Conservation (phyloP, 2,329 filamentous ascomycete species). For the Neophaeococcomyces mojaviensis region DNA sequence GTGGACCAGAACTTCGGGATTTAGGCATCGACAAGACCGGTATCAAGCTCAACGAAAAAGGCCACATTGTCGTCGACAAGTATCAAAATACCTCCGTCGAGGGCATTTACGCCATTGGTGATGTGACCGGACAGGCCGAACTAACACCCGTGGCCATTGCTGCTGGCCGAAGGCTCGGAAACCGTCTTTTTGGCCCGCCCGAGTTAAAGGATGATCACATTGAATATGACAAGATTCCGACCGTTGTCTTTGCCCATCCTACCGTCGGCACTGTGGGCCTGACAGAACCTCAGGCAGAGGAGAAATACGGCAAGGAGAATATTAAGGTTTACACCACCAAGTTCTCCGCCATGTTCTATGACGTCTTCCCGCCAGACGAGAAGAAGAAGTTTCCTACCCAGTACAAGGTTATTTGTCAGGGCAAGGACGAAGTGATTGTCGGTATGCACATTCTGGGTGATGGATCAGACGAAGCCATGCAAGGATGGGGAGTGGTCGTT, state of each 20-base stretch:
- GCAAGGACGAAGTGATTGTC: slow-evolving; percentile 44
- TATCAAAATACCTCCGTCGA: slow-evolving; percentile 43
- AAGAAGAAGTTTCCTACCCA: slow-evolving; percentile 44
- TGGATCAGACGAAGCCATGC: slow-evolving; percentile 57
- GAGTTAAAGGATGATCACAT: slow-evolving; percentile 38
- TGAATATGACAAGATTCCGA: slow-evolving; percentile 45
- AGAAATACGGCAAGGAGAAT: slow-evolving; percentile 42
- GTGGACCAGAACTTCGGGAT: slow-evolving; percentile 38
- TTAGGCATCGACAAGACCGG: slow-evolving; percentile 36
- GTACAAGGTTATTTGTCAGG: slow-evolving; percentile 44
- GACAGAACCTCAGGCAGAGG: slow-evolving; percentile 42
- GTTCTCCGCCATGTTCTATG: slow-evolving; percentile 45
- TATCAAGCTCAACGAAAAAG: slow-evolving; percentile 33
- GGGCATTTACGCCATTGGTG: slow-evolving; percentile 44
- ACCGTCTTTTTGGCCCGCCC: slow-evolving; percentile 42
- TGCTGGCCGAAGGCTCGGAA: slow-evolving; percentile 43
- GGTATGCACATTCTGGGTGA: slow-evolving; percentile 44
- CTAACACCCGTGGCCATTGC: slow-evolving; percentile 47
- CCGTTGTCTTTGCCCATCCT: slow-evolving; percentile 47
- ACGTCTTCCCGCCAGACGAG: slow-evolving; percentile 40
- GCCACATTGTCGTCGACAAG: slow-evolving; percentile 41
- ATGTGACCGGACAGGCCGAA: slow-evolving; percentile 45
- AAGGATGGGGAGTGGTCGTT: slow-evolving; percentile 65
- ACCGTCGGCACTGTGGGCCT: slow-evolving; percentile 44
- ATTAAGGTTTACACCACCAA: slow-evolving; percentile 44